Conservation (phyloP, 73 alveolate species). For the Tetrahymena borealis region DNA sequence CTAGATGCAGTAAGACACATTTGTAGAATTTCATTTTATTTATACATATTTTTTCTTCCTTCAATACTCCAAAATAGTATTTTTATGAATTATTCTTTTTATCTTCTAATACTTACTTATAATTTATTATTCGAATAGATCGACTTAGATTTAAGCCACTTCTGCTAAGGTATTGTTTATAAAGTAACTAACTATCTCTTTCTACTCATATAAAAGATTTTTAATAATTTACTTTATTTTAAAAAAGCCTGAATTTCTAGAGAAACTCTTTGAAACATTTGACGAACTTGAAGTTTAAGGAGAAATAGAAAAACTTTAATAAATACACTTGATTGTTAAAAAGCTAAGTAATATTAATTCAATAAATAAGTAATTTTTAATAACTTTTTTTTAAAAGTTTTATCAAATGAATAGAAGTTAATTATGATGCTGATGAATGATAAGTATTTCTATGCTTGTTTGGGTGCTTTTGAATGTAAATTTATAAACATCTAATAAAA, state of each 20-base stretch:
- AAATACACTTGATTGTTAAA: neutral
- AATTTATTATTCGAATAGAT: neutral
- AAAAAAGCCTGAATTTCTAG: neutral
- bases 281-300: neutral
- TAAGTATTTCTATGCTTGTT: neutral
- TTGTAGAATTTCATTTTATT: neutral
- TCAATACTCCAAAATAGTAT: neutral
- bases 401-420: neutral
- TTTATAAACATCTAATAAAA: neutral
- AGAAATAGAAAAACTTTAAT: neutral
- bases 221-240: neutral
- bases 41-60: no score
- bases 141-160: neutral
- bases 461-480: neutral
- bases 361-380: neutral
- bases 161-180: neutral
- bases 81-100: neutral
- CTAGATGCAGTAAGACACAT: constrained; percentile 2
- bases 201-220: neutral
- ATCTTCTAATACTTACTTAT: neutral
- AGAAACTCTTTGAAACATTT: neutral
- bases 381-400: neutral
- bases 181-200: neutral
- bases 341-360: neutral
- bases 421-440: neutral